Percentiles rank a stretch among this genome's conserved stretches.
Conservation (phyloP, 352 stramenopile genomes). For the Globisporangium uncinulatum region DNA sequence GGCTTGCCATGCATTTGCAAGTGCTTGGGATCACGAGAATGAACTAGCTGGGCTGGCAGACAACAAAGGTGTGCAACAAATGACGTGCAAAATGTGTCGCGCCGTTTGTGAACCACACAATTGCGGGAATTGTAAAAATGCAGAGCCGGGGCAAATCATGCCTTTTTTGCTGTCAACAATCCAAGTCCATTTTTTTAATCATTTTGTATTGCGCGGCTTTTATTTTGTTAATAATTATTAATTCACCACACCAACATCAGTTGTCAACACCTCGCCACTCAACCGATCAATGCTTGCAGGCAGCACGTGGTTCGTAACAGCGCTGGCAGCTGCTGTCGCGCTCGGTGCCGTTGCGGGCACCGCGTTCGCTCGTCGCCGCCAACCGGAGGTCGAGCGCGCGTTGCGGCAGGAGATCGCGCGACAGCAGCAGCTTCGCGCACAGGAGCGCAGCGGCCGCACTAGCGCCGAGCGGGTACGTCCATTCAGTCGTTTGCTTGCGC, state of each 20-base stretch:
- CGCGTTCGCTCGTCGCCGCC: neutral
- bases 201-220: neutral
- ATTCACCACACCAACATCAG: neutral
- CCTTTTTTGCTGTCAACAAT: too few relatives aligned
- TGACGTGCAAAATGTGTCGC: too few relatives aligned
- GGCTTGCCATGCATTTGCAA: too few relatives aligned
- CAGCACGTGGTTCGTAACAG: neutral
- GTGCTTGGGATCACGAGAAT: too few relatives aligned
- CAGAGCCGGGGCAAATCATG: too few relatives aligned
- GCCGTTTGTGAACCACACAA: too few relatives aligned
- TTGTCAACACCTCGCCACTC: too few relatives aligned
- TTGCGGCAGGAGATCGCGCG: conserved; percentile 61
- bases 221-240: neutral
- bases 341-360: conserved; percentile 20
- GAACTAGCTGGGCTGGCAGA: too few relatives aligned
- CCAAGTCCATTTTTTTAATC: too few relatives aligned
- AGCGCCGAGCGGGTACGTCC: conserved; percentile 44
- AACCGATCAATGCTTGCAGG: neutral
- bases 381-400: conserved; percentile 4
- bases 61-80: too few relatives aligned
- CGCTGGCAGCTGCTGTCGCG: conserved; percentile 17
- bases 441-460: conserved; percentile 69
- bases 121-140: too few relatives aligned
- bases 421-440: conserved; percentile 62
- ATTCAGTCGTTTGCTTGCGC: neutral